Percentiles rank a stretch among this genome's conserved stretches.
These are phyloP conservation scores for Xylaria sp. DNA, from an alignment of 2,329 filamentous ascomycete species.

Conservation along the genomic window DNA sequence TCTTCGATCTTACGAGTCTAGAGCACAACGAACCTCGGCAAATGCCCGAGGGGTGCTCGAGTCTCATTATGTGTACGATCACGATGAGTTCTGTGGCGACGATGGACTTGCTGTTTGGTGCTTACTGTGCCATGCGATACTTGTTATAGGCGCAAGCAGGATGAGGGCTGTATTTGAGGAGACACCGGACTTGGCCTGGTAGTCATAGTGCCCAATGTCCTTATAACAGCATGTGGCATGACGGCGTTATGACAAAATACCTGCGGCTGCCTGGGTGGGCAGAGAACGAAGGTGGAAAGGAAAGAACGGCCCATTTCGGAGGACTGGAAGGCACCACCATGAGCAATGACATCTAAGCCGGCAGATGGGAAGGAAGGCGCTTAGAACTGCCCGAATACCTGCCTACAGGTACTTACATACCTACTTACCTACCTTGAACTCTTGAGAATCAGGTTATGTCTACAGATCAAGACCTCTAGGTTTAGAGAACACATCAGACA, in stretches of 20 bases:
- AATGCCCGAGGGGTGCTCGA: neutral
- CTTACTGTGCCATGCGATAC: neutral
- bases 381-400: neutral
- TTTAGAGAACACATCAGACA: neutral
- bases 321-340: constrained; percentile 5
- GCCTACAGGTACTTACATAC: no score
- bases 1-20: neutral
- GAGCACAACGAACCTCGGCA: neutral
- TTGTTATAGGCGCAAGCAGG: neutral
- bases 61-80: neutral
- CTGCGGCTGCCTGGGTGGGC: no score
- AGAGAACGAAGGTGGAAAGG: neutral
- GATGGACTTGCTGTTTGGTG: no score
- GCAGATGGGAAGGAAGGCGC: neutral
- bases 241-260: no score
- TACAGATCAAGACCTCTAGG: neutral
- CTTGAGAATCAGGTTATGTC: no score
- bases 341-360: neutral
- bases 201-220: neutral
- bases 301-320: neutral
- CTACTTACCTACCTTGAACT: no score
- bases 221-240: no score
- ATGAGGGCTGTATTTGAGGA: neutral
- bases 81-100: neutral
- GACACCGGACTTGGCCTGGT: neutral